phyloP scores from a whole-genome alignment of 345 rosid genomes.

The Brassica nigra region DNA sequence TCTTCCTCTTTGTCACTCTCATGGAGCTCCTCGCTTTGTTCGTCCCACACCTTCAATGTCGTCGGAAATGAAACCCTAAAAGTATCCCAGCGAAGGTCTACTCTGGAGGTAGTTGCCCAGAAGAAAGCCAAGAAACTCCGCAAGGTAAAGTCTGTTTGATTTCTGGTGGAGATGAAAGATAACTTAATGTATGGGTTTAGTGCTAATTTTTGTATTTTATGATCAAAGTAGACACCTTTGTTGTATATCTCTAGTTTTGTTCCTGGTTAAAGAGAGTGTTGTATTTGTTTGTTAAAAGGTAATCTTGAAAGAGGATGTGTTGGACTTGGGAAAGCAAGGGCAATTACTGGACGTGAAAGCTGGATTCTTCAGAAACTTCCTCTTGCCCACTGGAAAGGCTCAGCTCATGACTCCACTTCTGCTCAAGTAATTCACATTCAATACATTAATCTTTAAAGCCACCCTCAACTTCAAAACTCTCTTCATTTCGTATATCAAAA shows the following conservation, averaged over 20 bases:
- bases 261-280: not conserved
- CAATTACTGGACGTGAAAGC: slow-evolving; percentile 79
- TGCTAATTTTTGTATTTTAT: not conserved
- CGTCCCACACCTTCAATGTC: slow-evolving; percentile 48
- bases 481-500: not conserved
- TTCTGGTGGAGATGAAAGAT: not conserved
- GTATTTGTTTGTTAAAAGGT: slow-evolving; percentile 48
- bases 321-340: slow-evolving; percentile 72
- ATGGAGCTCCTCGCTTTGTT: slow-evolving; percentile 56
- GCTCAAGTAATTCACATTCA: slow-evolving; percentile 59
- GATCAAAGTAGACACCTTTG: not conserved
- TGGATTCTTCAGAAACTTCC: slow-evolving; percentile 88
- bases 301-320: slow-evolving; percentile 84
- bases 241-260: not conserved
- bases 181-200: slow-evolving; percentile 3
- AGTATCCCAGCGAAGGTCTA: slow-evolving; percentile 43
- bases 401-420: slow-evolving; percentile 76
- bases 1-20: slow-evolving; percentile 61
- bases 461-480: not conserved
- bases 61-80: slow-evolving; percentile 46
- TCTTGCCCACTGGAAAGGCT: slow-evolving; percentile 79
- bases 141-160: slow-evolving; percentile 27
- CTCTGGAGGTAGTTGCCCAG: slow-evolving; percentile 54
- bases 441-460: not conserved
- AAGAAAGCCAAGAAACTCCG: slow-evolving; percentile 80